phyloP scores from a whole-genome alignment of 2,329 filamentous ascomycete species.

The Diaporthe batatas region DNA sequence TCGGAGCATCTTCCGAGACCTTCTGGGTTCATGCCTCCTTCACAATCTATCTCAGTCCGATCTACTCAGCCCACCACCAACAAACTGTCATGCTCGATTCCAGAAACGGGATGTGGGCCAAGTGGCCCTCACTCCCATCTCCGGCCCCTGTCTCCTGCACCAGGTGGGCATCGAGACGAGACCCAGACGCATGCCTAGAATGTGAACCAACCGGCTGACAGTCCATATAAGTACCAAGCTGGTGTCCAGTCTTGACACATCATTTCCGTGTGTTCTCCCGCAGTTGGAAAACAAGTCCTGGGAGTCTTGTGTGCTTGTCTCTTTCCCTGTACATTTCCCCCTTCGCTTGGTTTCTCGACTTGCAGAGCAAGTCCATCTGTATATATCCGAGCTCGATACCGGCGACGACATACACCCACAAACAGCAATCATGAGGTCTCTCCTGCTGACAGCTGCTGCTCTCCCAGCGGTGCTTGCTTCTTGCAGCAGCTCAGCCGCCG shows the following conservation, averaged over 20 bases:
- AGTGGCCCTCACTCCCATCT: slow-evolving; percentile 26
- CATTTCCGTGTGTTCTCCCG: background rate
- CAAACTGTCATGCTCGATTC: slow-evolving; percentile 8
- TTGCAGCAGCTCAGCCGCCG: slow-evolving; percentile 21
- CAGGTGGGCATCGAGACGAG: background rate
- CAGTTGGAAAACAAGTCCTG: background rate
- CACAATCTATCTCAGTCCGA: slow-evolving; percentile 27
- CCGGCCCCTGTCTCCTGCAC: slow-evolving; percentile 23
- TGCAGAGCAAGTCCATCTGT: slow-evolving; percentile 9
- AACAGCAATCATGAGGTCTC: slow-evolving; percentile 18
- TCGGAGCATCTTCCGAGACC: slow-evolving; percentile 6
- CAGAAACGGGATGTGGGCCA: slow-evolving; percentile 23
- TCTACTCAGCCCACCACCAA: background rate
- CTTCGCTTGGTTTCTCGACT: background rate
- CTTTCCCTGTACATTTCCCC: background rate
- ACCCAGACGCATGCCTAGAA: background rate
- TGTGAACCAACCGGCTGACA: background rate
- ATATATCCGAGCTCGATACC: slow-evolving; percentile 1
- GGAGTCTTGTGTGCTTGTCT: background rate
- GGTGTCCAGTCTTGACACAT: background rate
- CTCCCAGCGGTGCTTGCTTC: slow-evolving; percentile 24
- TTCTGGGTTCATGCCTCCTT: slow-evolving; percentile 14
- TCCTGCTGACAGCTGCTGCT: slow-evolving; percentile 27
- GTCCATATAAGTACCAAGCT: slow-evolving; percentile 21
- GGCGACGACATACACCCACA: background rate